Percentiles rank a stretch among this genome's conserved stretches.
phyloP scores from a whole-genome alignment of 768 basidiomycete species.

The Termitomyces sp. region DNA sequence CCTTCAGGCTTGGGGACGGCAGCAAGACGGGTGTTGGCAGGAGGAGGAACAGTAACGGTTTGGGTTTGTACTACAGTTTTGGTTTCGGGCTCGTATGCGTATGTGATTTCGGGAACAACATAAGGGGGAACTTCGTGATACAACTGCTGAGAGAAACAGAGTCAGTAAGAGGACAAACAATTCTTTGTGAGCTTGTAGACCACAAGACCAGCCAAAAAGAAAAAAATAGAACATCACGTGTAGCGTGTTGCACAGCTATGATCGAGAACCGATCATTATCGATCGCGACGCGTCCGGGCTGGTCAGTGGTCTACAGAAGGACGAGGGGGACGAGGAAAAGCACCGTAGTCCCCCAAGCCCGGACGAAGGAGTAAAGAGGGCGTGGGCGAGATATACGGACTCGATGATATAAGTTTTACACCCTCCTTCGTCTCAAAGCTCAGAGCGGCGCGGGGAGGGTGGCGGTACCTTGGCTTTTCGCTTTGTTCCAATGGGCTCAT shows the following conservation, averaged over 20 bases:
- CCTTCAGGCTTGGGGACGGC: constrained; percentile 70
- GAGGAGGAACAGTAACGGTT: constrained; percentile 69
- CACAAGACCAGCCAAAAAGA: constrained; percentile 35
- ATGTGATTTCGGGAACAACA: constrained; percentile 41
- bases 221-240: constrained; percentile 36
- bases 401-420: constrained; percentile 52
- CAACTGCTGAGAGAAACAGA: constrained; percentile 22
- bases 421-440: constrained; percentile 95
- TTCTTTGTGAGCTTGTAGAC: constrained; percentile 22
- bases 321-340: constrained; percentile 76
- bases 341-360: constrained; percentile 88
- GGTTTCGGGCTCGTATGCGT: constrained; percentile 55
- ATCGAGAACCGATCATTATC: constrained; percentile 22
- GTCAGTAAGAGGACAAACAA: constrained; percentile 25
- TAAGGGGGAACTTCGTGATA: constrained; percentile 46
- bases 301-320: constrained; percentile 37
- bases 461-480: constrained; percentile 91
- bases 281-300: constrained; percentile 28
- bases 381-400: constrained; percentile 63
- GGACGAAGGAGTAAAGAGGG: constrained; percentile 73
- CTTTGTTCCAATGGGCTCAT: constrained; percentile 65
- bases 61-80: constrained; percentile 65
- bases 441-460: constrained; percentile 81
- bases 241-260: constrained; percentile 22
- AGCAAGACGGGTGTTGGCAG: constrained; percentile 75